A percentile compares a stretch with the other conserved stretches of the same genome.
phyloP scores from a whole-genome alignment of 2,329 filamentous ascomycete genomes.

The Coniochaeta sp. region DNA sequence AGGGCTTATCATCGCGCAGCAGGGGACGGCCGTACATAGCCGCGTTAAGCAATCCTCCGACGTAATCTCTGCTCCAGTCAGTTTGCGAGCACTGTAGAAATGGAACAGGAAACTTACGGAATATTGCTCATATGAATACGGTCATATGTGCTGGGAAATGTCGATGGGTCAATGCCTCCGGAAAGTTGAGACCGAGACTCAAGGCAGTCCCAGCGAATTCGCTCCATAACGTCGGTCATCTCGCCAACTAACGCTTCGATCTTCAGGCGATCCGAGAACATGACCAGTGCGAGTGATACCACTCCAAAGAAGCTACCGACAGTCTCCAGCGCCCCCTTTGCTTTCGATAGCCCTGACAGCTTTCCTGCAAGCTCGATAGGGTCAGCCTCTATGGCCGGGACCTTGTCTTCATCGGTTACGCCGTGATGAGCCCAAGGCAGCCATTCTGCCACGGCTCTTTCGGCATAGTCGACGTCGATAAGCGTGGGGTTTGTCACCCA shows the following conservation, averaged over 20 bases:
- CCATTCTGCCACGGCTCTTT: neutral
- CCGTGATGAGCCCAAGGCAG: neutral
- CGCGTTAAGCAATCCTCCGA: neutral
- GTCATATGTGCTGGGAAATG: neutral
- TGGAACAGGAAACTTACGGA: neutral
- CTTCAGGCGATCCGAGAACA: neutral
- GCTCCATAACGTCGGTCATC: neutral
- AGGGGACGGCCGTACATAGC: neutral
- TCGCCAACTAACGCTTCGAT: neutral
- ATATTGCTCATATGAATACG: neutral
- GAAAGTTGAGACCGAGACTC: neutral
- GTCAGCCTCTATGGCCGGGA: neutral
- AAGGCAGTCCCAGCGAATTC: neutral
- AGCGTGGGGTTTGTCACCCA: neutral
- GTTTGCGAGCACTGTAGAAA: neutral
- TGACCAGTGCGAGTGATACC: neutral
- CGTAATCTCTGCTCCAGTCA: neutral
- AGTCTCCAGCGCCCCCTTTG: neutral
- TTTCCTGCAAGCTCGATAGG: neutral
- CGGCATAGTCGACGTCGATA: neutral
- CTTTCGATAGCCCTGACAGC: neutral
- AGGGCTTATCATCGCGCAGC: neutral
- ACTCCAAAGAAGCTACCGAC: slow-evolving; percentile 1
- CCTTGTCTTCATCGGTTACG: neutral
- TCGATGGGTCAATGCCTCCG: neutral